These are phyloP conservation scores for Populus deltoides DNA, from an alignment of 345 rosid genomes.

Conservation along the genomic window DNA sequence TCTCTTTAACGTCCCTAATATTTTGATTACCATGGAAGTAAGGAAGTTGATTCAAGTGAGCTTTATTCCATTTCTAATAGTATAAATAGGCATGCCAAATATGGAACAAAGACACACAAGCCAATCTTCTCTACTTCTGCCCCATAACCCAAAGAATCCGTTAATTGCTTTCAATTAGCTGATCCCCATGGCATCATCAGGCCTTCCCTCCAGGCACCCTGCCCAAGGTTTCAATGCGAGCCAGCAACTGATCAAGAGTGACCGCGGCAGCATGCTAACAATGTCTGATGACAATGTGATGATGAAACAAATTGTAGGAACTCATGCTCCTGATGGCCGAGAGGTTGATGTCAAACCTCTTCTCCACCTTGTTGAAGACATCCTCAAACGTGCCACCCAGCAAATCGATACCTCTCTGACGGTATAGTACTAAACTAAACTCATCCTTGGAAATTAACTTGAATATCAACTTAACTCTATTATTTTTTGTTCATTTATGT, in stretches of 20 bases:
- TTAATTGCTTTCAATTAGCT: not conserved
- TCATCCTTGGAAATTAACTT: not conserved
- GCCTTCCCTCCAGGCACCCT: not conserved
- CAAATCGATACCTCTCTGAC: constrained; percentile 25
- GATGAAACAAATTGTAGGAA: constrained; percentile 51
- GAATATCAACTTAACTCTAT: not conserved
- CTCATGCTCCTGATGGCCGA: constrained; percentile 69
- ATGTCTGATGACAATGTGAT: constrained; percentile 61
- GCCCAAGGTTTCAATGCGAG: not conserved
- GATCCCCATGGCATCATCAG: not conserved
- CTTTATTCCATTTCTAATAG: constrained; percentile 19
- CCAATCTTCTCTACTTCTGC: not conserved
- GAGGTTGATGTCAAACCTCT: constrained; percentile 65
- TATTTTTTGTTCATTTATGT: not conserved
- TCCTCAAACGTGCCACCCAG: constrained; percentile 59
- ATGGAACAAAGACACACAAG: constrained; percentile 9
- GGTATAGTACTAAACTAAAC: constrained; percentile 9
- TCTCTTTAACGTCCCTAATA: constrained; percentile 16
- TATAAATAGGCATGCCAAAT: constrained; percentile 34
- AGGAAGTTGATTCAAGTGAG: constrained; percentile 48
- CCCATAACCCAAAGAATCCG: not conserved
- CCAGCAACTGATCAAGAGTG: constrained; percentile 26
- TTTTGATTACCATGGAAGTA: constrained; percentile 47
- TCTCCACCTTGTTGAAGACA: constrained; percentile 58
- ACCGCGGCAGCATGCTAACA: constrained; percentile 47